Percentiles rank a stretch among this genome's conserved stretches.
Conservation (phyloP, 179 eudicot genomes). For the Beta macrorhiza region DNA sequence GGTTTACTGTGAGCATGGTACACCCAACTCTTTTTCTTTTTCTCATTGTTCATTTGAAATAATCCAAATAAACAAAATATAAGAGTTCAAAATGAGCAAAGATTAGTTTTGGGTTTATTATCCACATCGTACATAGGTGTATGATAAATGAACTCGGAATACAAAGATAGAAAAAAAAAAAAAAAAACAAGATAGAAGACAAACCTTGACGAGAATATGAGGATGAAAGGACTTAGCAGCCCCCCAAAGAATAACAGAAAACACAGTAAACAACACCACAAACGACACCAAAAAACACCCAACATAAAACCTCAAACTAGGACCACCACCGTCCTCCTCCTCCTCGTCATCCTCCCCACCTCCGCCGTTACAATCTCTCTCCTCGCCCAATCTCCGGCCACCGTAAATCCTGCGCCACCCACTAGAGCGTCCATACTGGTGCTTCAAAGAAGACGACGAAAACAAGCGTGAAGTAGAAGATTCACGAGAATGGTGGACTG, state of each 20-base stretch:
- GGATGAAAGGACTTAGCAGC: slow-evolving; percentile 61
- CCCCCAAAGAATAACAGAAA: slow-evolving; percentile 73
- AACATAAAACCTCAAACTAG: slow-evolving; percentile 47
- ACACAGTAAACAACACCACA: slow-evolving; percentile 43
- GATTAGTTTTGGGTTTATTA: too few species aligned
- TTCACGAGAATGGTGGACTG: slow-evolving; percentile 76
- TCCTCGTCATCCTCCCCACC: slow-evolving; percentile 31
- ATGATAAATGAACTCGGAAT: too few species aligned
- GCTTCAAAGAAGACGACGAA: slow-evolving; percentile 57
- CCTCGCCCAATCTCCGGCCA: slow-evolving; percentile 20
- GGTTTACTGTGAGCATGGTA: too few species aligned
- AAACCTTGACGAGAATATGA: slow-evolving; percentile 64
- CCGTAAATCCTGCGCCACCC: slow-evolving; percentile 47
- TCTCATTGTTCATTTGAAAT: too few species aligned
- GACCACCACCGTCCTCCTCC: slow-evolving; percentile 22
- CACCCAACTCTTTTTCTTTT: too few species aligned
- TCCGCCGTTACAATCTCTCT: slow-evolving; percentile 3
- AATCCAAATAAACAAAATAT: too few species aligned
- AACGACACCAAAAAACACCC: slow-evolving; percentile 57
- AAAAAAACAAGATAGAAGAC: not conserved
- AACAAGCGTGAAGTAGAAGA: slow-evolving; percentile 68
- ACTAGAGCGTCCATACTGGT: not conserved
- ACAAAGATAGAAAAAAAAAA: not conserved
- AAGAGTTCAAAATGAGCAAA: too few species aligned
- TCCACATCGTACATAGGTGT: too few species aligned